Conservation (phyloP, 2,329 filamentous ascomycete species). For the Calonectria pseudoturangicola region DNA sequence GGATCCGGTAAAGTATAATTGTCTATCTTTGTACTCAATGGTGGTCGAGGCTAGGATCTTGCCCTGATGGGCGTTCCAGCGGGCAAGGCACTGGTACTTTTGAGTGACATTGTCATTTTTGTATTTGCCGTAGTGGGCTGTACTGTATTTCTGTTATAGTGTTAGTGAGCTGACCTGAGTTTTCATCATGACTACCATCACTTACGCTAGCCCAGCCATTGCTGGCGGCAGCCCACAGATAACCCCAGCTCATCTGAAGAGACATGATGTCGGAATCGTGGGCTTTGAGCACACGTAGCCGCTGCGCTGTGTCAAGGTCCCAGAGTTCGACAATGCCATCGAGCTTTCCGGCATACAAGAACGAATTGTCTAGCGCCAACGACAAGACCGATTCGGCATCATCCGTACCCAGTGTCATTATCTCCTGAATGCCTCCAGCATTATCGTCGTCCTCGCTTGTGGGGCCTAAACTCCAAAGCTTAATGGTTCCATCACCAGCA, state of each 20-base stretch:
- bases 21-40: conserved; percentile 80
- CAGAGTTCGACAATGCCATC: conserved; percentile 94
- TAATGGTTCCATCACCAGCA: conserved; percentile 94
- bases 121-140: conserved; percentile 77
- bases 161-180: conserved; percentile 24
- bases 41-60: conserved; percentile 91
- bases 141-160: conserved; percentile 76
- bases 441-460: conserved; percentile 64
- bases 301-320: conserved; percentile 96
- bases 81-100: conserved; percentile 86
- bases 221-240: conserved; percentile 91
- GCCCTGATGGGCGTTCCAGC: conserved; percentile 89
- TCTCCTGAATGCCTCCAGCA: conserved; percentile 79
- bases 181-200: conserved; percentile 27
- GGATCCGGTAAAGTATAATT: conserved; percentile 95
- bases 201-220: conserved; percentile 88
- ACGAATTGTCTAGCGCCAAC: conserved; percentile 90
- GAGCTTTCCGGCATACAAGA: conserved; percentile 92
- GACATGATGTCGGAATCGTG: conserved; percentile 90
- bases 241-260: conserved; percentile 88
- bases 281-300: conserved; percentile 88
- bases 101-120: conserved; percentile 77
- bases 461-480: conserved; percentile 86
- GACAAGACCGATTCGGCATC: conserved; percentile 82
- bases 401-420: conserved; percentile 78